phyloP scores from a whole-genome alignment of 257 asterid species.

The Nyctanthes arbortristis region DNA sequence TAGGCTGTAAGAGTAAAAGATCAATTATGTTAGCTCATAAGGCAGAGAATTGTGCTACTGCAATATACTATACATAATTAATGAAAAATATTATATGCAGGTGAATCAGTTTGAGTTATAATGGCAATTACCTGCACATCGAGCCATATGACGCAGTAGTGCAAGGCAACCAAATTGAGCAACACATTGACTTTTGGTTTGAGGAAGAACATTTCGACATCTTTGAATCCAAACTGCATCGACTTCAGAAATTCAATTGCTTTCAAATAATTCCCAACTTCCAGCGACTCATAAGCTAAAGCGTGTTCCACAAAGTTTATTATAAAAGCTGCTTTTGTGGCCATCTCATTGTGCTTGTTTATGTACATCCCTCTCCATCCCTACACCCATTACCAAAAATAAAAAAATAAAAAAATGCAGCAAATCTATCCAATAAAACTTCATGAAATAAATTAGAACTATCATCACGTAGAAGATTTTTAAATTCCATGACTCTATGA shows the following conservation, averaged over 20 bases:
- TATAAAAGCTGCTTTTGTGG: conserved; percentile 45
- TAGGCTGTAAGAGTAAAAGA: no score
- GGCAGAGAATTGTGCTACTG: no score
- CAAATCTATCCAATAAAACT: conserved; percentile 2
- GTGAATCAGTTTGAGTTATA: background rate
- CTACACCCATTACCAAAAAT: conserved; percentile 37
- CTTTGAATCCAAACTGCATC: conserved; percentile 66
- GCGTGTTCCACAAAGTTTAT: conserved; percentile 46
- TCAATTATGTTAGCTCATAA: no score
- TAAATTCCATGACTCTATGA: no score
- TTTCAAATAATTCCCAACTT: conserved; percentile 67
- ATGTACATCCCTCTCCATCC: conserved; percentile 68
- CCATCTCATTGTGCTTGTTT: conserved; percentile 68
- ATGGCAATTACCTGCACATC: conserved; percentile 51
- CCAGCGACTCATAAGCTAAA: conserved; percentile 65
- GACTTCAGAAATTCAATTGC: conserved; percentile 54
- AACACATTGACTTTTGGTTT: conserved; percentile 60
- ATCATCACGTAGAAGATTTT: background rate
- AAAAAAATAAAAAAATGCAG: background rate
- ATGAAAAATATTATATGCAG: no score
- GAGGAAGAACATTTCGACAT: conserved; percentile 63
- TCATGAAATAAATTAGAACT: background rate
- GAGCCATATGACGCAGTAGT: conserved; percentile 71
- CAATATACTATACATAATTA: no score
- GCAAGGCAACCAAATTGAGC: conserved; percentile 77